Conservation (phyloP, 1,284 basidiomycete species). For the Peniophora sp. region DNA sequence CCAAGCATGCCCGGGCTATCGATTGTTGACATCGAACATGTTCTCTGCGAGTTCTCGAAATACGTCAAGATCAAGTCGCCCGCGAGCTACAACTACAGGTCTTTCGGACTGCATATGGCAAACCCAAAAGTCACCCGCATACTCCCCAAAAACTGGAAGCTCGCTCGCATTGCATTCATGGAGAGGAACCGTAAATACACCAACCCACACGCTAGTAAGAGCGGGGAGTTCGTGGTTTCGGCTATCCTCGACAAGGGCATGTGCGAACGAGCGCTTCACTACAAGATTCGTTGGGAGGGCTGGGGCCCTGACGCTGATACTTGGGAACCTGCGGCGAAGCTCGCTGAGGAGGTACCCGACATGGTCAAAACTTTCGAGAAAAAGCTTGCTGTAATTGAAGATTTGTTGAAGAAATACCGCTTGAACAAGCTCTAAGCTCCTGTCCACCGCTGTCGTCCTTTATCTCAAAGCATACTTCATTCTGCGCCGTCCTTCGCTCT, state of each 20-base stretch:
- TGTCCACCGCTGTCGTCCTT: too few species aligned
- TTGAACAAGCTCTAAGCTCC: too few species aligned
- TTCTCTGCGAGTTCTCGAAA: constrained; percentile 37
- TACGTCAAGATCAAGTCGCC: constrained; percentile 26
- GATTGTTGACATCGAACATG: constrained; percentile 37
- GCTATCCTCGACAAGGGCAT: constrained; percentile 25
- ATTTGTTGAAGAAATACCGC: too few species aligned
- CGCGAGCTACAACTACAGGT: constrained; percentile 12
- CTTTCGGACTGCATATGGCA: constrained; percentile 12
- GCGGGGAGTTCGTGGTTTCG: constrained; percentile 22
- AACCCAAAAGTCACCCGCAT: constrained; percentile 16
- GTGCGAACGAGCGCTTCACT: constrained; percentile 14
- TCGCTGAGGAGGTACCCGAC: constrained; percentile 9
- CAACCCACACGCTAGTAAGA: constrained; percentile 13
- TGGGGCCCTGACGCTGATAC: constrained; percentile 39
- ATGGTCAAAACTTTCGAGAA: too few species aligned
- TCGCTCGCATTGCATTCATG: constrained; percentile 4
- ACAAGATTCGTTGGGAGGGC: constrained; percentile 39
- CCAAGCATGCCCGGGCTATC: constrained; percentile 17
- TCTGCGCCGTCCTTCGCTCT: too few species aligned
- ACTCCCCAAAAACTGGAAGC: constrained; percentile 24
- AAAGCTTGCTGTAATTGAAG: too few species aligned
- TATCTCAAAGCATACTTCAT: too few species aligned
- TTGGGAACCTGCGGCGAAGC: constrained; percentile 29
- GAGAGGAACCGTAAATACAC: constrained; percentile 6